These are phyloP conservation scores for Murraya koenigii DNA, from an alignment of 345 rosid species.

Conservation along the genomic window DNA sequence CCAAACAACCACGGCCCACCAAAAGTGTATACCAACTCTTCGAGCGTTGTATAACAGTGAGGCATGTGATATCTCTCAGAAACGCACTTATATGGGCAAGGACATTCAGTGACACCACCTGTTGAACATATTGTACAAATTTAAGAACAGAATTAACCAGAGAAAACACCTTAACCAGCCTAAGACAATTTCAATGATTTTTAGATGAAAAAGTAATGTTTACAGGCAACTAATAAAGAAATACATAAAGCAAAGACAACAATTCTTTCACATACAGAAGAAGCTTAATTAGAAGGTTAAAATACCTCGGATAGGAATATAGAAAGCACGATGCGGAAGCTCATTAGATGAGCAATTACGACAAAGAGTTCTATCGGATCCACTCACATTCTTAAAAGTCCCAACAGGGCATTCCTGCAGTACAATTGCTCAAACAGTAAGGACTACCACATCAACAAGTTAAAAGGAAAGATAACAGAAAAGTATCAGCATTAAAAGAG, in stretches of 20 bases:
- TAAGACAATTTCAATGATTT: not conserved
- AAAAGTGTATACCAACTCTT: constrained; percentile 88
- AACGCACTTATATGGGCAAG: constrained; percentile 81
- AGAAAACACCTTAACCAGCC: too few species aligned
- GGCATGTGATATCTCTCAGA: constrained; percentile 94
- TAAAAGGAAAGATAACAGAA: not conserved
- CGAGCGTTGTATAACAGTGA: constrained; percentile 82
- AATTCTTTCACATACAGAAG: not conserved
- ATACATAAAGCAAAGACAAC: not conserved
- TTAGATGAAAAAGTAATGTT: not conserved
- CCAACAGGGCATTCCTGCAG: constrained; percentile 94
- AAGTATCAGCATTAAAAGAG: not conserved
- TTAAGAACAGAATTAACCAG: constrained; percentile 10
- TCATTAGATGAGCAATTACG: constrained; percentile 53
- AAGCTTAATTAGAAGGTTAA: not conserved
- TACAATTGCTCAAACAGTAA: constrained; percentile 20
- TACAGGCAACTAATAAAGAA: not conserved
- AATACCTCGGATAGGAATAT: constrained; percentile 64
- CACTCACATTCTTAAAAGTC: constrained; percentile 78
- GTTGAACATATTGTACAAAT: constrained; percentile 14
- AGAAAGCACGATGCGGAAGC: constrained; percentile 75
- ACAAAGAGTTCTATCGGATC: constrained; percentile 72
- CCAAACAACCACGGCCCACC: constrained; percentile 95
- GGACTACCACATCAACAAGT: not conserved
- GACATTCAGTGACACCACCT: constrained; percentile 86